Base-by-base conservation (phyloP, 1,139 yeast species). In the Lodderomyces pseudojiufengensis region DNA sequence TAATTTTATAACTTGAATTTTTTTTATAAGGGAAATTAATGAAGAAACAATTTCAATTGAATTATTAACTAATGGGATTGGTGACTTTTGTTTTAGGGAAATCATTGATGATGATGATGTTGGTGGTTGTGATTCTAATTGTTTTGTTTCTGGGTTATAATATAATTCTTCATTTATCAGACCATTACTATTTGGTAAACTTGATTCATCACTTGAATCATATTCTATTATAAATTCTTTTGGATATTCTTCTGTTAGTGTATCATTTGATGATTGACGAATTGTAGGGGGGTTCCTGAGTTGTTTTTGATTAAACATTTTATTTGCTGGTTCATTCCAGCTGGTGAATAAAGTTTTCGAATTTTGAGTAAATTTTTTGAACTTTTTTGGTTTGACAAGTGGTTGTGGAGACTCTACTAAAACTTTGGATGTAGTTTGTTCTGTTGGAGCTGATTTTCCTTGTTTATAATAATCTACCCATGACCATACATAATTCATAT, bases 301-400 rank as follows among this genome's bases (percentile, higher is more conserved):
- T 11, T 13, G 21, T 25, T 14, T n/a, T 15, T 15, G 29, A 20
- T 39, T 37, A 30, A 60, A 55, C 29, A 55, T 37, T 9, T 51
- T 46, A 0, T 54, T 46, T 2, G 63, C 65, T 0, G 71, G 72
- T 37, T 55, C 47, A 42, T 61, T 61, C 72, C 72, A 66, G 40
- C 52, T 63, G 18, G 53, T 46, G 4, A 59, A 48, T 4, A 63
- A 35, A 5, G 35, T 41, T 24, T 48, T 53, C 36, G 57, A 57
- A 21, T 48, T 51, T 35, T 52, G 58, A 23, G 46, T 43, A 10
- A 60, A 37, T 31, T 49, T 51, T 37, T 51, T 52, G 20, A 54
- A 34, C 18, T 45, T 45, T 41, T 37, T 15, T 24, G 6, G 29
- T 11, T n/a, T 15, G 13, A 5, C 10, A 6, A 12, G 32, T 12